Conservation (phyloP, 805 yeast genomes). For the Isabelozyma rhagii region DNA sequence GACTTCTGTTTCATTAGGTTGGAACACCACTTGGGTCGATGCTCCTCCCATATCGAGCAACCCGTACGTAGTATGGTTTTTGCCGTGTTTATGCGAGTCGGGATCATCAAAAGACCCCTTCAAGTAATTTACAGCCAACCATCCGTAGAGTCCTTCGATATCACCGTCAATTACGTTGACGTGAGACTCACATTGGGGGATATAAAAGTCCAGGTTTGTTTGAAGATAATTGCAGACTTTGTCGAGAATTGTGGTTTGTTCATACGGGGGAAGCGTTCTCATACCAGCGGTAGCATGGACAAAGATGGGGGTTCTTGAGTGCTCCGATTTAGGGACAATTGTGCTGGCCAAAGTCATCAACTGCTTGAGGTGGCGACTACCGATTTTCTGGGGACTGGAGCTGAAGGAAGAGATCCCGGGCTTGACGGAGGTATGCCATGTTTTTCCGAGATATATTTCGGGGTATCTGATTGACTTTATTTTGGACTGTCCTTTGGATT, state of each 20-base stretch:
- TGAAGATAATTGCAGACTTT: slow-evolving; percentile 50
- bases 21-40: slow-evolving; percentile 62
- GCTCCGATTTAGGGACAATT: slow-evolving; percentile 59
- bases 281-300: slow-evolving; percentile 71
- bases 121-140: slow-evolving; percentile 61
- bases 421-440: slow-evolving; percentile 50
- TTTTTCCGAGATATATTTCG: slow-evolving; percentile 24
- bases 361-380: slow-evolving; percentile 47
- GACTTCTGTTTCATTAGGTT: slow-evolving; percentile 48
- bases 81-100: slow-evolving; percentile 37
- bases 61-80: slow-evolving; percentile 50
- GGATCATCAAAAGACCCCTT: slow-evolving; percentile 44
- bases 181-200: slow-evolving; percentile 63
- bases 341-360: slow-evolving; percentile 47
- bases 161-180: slow-evolving; percentile 62
- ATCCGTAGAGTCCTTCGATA: slow-evolving; percentile 62
- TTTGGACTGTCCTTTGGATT: neutral
- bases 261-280: slow-evolving; percentile 53
- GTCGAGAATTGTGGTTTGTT: slow-evolving; percentile 44
- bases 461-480: slow-evolving; percentile 20
- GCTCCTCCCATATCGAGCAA: slow-evolving; percentile 65
- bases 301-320: slow-evolving; percentile 61
- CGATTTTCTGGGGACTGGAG: slow-evolving; percentile 46
- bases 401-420: slow-evolving; percentile 59
- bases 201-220: slow-evolving; percentile 44